A percentile compares a stretch with the other conserved stretches of the same genome.
These are phyloP conservation scores for Aureobasidium melanogenum DNA, from an alignment of 2,329 filamentous ascomycete species.

Conservation along the genomic window DNA sequence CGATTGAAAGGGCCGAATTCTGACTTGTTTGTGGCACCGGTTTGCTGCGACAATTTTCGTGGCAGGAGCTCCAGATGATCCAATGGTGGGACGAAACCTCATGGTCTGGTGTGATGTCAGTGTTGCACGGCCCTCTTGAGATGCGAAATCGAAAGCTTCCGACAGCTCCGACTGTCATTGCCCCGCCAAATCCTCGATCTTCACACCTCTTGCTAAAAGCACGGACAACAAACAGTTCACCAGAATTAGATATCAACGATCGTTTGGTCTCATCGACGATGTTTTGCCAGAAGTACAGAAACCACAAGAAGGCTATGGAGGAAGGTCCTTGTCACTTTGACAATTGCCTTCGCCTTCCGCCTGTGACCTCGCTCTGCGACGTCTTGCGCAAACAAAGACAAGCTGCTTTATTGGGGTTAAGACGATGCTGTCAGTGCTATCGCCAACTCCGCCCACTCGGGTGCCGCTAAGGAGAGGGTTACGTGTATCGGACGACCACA, in stretches of 20 bases:
- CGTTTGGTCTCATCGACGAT: constrained; percentile 8
- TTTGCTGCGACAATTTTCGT: neutral
- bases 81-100: neutral
- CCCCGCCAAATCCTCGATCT: constrained; percentile 11
- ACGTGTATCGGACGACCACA: neutral
- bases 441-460: constrained; percentile 5
- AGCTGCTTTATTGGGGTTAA: neutral
- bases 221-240: constrained; percentile 2
- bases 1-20: constrained; percentile 2
- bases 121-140: neutral
- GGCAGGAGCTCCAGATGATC: neutral
- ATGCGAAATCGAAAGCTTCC: neutral
- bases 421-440: neutral
- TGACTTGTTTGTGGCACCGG: neutral
- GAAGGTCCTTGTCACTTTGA: neutral
- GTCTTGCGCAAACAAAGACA: neutral
- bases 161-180: constrained; percentile 2
- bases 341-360: neutral
- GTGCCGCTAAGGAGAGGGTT: constrained; percentile 3
- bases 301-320: neutral
- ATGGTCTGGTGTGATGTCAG: constrained; percentile 1
- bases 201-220: neutral
- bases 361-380: neutral
- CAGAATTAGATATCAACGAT: constrained; percentile 5
- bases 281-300: neutral